Evolutionary conservation across 371 early-diverging fungal species (phyloP).

Genomic region (Dinochytrium kinnereticum): DNA sequence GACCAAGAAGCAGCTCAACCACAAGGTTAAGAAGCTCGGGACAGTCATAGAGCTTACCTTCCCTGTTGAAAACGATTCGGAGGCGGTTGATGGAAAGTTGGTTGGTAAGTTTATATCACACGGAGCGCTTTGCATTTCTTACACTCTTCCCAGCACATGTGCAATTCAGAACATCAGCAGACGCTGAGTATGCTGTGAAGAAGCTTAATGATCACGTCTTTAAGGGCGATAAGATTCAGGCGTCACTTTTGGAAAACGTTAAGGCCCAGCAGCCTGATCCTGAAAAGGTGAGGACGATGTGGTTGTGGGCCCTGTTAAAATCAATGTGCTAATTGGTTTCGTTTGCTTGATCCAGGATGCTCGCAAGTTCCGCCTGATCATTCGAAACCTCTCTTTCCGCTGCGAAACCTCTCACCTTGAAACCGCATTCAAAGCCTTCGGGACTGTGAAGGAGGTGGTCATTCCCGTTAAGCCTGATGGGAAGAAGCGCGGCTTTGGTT

Average conservation of each 20-base stretch:
- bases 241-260: background rate
- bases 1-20: constrained; percentile 70
- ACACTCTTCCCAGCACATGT: constrained; percentile 25
- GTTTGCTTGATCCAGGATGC: background rate
- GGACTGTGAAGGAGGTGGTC: constrained; percentile 49
- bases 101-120: constrained; percentile 15
- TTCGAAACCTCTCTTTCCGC: constrained; percentile 87
- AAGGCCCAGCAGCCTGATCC: background rate
- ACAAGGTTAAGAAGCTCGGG: constrained; percentile 71
- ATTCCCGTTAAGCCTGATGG: constrained; percentile 74
- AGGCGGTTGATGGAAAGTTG: background rate
- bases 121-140: background rate
- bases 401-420: constrained; percentile 33
- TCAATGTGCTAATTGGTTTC: too few species aligned
- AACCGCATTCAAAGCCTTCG: constrained; percentile 34
- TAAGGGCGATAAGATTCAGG: constrained; percentile 59
- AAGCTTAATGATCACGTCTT: constrained; percentile 69
- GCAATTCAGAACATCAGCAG: constrained; percentile 32
- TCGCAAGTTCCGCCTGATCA: constrained; percentile 69
- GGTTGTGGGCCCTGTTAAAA: too few species aligned
- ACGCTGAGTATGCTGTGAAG: constrained; percentile 61
- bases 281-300: background rate
- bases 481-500: constrained; percentile 84
- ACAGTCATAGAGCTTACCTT: constrained; percentile 64
- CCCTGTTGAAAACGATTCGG: constrained; percentile 49